Evolutionary conservation across 2,329 filamentous ascomycete species (phyloP).

Genomic region (Beauveria caledonica): DNA sequence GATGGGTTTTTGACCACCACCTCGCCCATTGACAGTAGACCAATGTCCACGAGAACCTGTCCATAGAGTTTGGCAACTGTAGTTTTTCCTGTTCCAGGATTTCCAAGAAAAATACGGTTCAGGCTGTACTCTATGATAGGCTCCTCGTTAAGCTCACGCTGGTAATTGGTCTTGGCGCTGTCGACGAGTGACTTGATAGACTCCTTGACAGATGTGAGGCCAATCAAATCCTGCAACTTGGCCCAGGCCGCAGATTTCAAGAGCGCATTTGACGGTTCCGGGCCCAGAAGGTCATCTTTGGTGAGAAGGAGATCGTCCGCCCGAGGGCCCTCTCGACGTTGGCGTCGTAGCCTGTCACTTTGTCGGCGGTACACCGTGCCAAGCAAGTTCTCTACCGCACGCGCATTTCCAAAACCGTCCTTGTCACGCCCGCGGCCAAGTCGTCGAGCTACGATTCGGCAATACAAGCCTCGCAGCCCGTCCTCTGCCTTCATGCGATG

Average conservation of each 20-base stretch:
- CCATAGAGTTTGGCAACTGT: conserved; percentile 68
- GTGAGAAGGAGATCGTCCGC: conserved; percentile 53
- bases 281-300: conserved; percentile 64
- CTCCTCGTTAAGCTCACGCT: conserved; percentile 55
- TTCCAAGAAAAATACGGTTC: conserved; percentile 63
- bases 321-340: conserved; percentile 30
- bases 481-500: conserved; percentile 51
- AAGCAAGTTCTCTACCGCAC: conserved; percentile 56
- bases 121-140: conserved; percentile 50
- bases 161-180: conserved; percentile 54
- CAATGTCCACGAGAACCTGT: conserved; percentile 57
- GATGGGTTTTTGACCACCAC: conserved; percentile 65
- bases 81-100: conserved; percentile 69
- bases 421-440: conserved; percentile 54
- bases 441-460: conserved; percentile 52
- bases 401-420: conserved; percentile 66
- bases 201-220: conserved; percentile 54
- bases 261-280: conserved; percentile 50
- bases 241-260: conserved; percentile 46
- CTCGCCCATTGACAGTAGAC: conserved; percentile 60
- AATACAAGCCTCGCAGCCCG: conserved; percentile 51
- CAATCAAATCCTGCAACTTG: conserved; percentile 49
- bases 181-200: conserved; percentile 51
- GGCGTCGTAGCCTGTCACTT: conserved; percentile 41
- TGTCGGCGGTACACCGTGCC: conserved; percentile 49